Conservation (phyloP, 2,329 filamentous ascomycete species). For the Cladobotryum mycophilum region DNA sequence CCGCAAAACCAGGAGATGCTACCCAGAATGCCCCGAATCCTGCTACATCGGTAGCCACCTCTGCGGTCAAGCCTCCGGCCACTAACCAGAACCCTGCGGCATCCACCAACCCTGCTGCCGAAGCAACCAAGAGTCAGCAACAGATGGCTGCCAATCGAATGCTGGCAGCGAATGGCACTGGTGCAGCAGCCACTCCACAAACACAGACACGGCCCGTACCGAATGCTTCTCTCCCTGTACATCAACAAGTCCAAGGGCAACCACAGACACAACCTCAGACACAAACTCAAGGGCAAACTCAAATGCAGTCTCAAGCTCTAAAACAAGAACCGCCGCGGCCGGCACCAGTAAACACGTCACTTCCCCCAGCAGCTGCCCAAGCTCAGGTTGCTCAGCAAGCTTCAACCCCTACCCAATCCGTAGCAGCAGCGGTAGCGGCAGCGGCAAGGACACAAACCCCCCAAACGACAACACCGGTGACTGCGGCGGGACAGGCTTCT, state of each 20-base stretch:
- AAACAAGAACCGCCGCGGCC: constrained; percentile 31
- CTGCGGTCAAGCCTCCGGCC: constrained; percentile 21
- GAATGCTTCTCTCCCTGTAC: constrained; percentile 19
- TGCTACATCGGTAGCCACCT: constrained; percentile 10
- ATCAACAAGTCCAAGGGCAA: constrained; percentile 22
- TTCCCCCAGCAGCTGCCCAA: constrained; percentile 33
- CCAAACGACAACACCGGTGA: constrained; percentile 36
- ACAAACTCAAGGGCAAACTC: constrained; percentile 17
- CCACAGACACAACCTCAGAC: constrained; percentile 25
- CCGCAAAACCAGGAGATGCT: constrained; percentile 20
- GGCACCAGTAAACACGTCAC: constrained; percentile 43
- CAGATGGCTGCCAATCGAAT: constrained; percentile 24
- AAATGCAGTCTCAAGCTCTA: constrained; percentile 17
- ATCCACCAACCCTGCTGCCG: constrained; percentile 40
- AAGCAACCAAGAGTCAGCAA: constrained; percentile 40
- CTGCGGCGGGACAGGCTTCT: constrained; percentile 28
- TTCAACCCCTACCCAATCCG: constrained; percentile 44
- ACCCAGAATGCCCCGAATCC: constrained; percentile 17
- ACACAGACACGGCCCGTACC: constrained; percentile 23
- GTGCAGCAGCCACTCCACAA: constrained; percentile 17
- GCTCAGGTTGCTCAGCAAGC: constrained; percentile 26
- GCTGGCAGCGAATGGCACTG: constrained; percentile 24
- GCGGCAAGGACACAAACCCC: constrained; percentile 42
- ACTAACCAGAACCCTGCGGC: constrained; percentile 28
- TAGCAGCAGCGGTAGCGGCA: constrained; percentile 32